Conservation (phyloP, 768 basidiomycete species). For the Suillus ampliporus region DNA sequence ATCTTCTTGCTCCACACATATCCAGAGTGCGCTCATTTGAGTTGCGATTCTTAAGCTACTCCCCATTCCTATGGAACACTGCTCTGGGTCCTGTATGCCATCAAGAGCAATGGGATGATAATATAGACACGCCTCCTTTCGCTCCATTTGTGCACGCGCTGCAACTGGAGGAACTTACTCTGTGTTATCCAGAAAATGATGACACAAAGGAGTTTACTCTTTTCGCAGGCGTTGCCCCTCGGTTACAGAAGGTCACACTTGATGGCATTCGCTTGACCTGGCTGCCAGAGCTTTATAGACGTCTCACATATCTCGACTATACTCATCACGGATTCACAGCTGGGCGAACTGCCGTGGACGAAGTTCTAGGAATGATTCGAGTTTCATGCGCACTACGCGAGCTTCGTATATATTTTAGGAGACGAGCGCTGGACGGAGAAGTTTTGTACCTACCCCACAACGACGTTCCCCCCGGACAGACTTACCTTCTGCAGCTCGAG, state of each 20-base stretch:
- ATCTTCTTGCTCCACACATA: constrained; percentile 53
- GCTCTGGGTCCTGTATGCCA: constrained; percentile 61
- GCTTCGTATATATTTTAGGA: constrained; percentile 60
- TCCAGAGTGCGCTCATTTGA: constrained; percentile 66
- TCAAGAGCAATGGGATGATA: constrained; percentile 28
- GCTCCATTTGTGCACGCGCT: constrained; percentile 42
- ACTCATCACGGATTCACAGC: constrained; percentile 72
- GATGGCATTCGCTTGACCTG: constrained; percentile 69
- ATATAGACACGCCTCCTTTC: constrained; percentile 12
- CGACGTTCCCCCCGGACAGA: constrained; percentile 32
- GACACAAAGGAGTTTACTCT: constrained; percentile 70
- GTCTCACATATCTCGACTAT: constrained; percentile 69
- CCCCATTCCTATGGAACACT: constrained; percentile 73
- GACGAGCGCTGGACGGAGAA: constrained; percentile 33
- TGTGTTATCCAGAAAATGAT: constrained; percentile 68
- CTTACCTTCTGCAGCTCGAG: constrained; percentile 48
- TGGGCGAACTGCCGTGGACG: constrained; percentile 59
- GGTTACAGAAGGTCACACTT: constrained; percentile 57
- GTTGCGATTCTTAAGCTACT: constrained; percentile 57
- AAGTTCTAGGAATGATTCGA: constrained; percentile 62
- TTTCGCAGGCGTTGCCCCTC: constrained; percentile 66
- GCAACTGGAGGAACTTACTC: constrained; percentile 57
- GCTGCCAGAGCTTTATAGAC: constrained; percentile 64
- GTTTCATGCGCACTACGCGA: constrained; percentile 58
- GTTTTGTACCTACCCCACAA: constrained; percentile 30